Base-by-base conservation (phyloP, 1,139 yeast species). In the Chernovozyma aurita region DNA sequence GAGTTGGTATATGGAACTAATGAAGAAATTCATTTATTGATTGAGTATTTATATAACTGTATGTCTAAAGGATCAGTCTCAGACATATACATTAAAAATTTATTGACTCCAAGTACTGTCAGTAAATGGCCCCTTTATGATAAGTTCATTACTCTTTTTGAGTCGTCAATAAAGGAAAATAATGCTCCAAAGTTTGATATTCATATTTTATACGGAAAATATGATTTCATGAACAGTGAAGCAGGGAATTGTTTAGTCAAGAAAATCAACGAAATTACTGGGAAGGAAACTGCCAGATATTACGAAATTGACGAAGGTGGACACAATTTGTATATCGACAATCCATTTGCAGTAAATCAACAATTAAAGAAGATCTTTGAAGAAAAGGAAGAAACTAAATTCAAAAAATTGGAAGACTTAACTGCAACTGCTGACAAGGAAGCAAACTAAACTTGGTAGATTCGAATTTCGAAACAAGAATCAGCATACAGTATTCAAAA, bases 211-310 rank as follows among this genome's bases (percentile, higher is more conserved):
- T 88, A 87, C 53, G 97, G 97, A 0, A 80, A 83, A 46, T 76
- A 69, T 45, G 97, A 88, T 54, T 88, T 92, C 74, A 88, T 88
- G 96, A 84, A 85, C 52, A 65, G 74, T 2, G 75, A 72, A 34
- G 92, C 94, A 0, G 96, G 95, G 1, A 49, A 59, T 8, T 70
- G 73, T 38, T 76, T 78, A 32, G 67, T 63, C 3, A 49, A 65
- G 20, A 46, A 57, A 27, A 55, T 79, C 38, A 57, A 65, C 30
- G 33, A 44, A 6, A 33, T 39, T 24, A 39, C 50, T 26, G 25
- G 40, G 13, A 32, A 25, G 18, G 22, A 33, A 15, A 34, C 39
- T 13, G 33, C 37, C 11, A 47, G 52, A 1, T 57, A 61, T 40
- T 52, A 58, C 38, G 55, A 46, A 22, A 52, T 70, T 5, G 49